These are phyloP conservation scores for Boletus rubescentipes DNA, from an alignment of 768 basidiomycete species.

Conservation along the genomic window DNA sequence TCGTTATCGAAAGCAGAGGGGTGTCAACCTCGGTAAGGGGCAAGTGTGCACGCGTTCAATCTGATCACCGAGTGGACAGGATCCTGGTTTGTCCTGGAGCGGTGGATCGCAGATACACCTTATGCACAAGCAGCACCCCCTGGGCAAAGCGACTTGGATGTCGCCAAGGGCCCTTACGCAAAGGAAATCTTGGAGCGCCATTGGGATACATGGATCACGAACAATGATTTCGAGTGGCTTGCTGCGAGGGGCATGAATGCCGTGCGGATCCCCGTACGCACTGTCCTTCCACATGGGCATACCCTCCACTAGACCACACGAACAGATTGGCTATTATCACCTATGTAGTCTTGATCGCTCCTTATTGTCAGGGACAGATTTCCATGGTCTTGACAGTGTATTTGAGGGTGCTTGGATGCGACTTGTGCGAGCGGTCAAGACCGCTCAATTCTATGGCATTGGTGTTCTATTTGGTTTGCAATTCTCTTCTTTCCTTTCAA, in stretches of 20 bases:
- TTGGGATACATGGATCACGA: slow-evolving; percentile 56
- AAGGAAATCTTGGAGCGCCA: slow-evolving; percentile 44
- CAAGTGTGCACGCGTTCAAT: neutral
- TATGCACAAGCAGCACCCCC: slow-evolving; percentile 53
- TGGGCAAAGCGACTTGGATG: slow-evolving; percentile 67
- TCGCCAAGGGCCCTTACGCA: slow-evolving; percentile 53
- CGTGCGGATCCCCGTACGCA: slow-evolving; percentile 61
- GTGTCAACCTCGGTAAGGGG: slow-evolving; percentile 73
- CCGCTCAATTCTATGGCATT: slow-evolving; percentile 55
- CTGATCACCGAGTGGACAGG: slow-evolving; percentile 39
- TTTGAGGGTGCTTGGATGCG: slow-evolving; percentile 69
- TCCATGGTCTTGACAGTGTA: slow-evolving; percentile 46
- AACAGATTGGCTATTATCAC: slow-evolving; percentile 74
- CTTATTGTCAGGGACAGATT: slow-evolving; percentile 65
- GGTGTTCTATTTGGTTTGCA: slow-evolving; percentile 68
- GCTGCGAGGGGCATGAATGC: slow-evolving; percentile 53
- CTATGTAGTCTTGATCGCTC: slow-evolving; percentile 57
- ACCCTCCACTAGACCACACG: neutral
- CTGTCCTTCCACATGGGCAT: slow-evolving; percentile 34
- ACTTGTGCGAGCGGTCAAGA: slow-evolving; percentile 57
- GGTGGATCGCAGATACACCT: slow-evolving; percentile 67
- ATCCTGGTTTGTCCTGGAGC: slow-evolving; percentile 77
- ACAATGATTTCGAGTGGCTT: slow-evolving; percentile 56
- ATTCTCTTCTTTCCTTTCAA: neutral
- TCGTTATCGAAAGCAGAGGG: slow-evolving; percentile 70